Percentiles rank a stretch among this genome's conserved stretches.
These are phyloP conservation scores for Scopulariopsis brevicaulis DNA, from an alignment of 2,329 filamentous ascomycete species.

Conservation along the genomic window DNA sequence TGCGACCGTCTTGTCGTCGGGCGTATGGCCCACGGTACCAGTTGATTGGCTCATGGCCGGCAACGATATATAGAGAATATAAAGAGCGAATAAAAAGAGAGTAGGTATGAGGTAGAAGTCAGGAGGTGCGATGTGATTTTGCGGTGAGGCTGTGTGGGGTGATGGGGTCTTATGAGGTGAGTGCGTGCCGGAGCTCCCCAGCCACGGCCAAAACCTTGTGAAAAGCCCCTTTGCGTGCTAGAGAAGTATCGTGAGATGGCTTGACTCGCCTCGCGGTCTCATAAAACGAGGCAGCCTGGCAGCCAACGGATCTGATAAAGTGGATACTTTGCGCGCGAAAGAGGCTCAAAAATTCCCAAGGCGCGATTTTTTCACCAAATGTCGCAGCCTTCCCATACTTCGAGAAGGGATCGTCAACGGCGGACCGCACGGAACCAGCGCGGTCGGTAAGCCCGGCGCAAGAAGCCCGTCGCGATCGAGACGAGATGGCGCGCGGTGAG, in stretches of 20 bases:
- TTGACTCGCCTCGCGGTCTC: neutral
- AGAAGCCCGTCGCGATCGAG: too few species aligned
- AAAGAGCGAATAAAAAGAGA: neutral
- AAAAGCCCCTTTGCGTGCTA: neutral
- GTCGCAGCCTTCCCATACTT: neutral
- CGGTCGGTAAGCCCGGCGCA: too few species aligned
- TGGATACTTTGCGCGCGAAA: neutral
- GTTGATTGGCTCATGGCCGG: neutral
- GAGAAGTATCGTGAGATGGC: neutral
- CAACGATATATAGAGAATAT: neutral
- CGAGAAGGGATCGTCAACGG: neutral
- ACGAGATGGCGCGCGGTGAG: too few species aligned
- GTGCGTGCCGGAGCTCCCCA: neutral
- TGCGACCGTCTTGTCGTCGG: neutral
- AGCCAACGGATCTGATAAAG: neutral
- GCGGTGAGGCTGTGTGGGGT: neutral
- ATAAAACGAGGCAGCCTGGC: neutral
- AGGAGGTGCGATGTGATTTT: neutral
- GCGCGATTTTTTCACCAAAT: neutral
- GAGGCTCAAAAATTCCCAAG: neutral
- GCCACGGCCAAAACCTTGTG: neutral
- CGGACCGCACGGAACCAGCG: too few species aligned
- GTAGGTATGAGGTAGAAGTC: neutral
- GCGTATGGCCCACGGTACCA: neutral
- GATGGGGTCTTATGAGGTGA: neutral